Evolutionary conservation across 1,139 yeast species (phyloP).

Genomic region (Magnusiomyces paraingens): DNA sequence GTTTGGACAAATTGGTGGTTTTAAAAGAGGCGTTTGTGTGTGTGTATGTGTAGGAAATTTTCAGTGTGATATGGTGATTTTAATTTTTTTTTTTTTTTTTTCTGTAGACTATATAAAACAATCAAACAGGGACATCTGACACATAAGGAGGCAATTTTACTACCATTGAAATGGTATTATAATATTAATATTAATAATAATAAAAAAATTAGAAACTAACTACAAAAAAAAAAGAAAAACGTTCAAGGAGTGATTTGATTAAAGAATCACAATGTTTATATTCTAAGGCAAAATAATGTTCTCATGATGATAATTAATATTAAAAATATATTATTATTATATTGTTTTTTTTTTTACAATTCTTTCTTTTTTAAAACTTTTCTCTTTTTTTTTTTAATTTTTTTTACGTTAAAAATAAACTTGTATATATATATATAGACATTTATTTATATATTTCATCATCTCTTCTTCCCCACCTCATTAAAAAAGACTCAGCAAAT

Average conservation of each 20-base stretch:
- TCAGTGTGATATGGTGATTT: not conserved
- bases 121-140: not conserved
- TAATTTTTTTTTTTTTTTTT: not conserved
- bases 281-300: no score
- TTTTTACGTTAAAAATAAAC: not conserved
- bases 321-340: not conserved
- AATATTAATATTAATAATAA: not conserved
- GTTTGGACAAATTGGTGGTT: no score
- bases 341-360: not conserved
- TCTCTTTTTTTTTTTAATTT: not conserved
- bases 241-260: no score
- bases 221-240: not conserved
- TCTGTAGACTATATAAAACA: no score
- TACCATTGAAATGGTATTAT: conserved; percentile 7
- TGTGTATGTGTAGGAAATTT: not conserved
- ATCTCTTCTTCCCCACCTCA: not conserved
- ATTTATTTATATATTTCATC: not conserved
- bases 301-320: no score
- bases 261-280: no score
- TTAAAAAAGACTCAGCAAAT: conserved; percentile 54
- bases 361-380: no score
- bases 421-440: not conserved
- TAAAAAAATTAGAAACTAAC: not conserved
- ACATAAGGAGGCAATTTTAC: conserved; percentile 5
- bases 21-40: no score